Evolutionary conservation across 306 rosid genomes (phyloP).

Genomic region (Vigna trinervia): DNA sequence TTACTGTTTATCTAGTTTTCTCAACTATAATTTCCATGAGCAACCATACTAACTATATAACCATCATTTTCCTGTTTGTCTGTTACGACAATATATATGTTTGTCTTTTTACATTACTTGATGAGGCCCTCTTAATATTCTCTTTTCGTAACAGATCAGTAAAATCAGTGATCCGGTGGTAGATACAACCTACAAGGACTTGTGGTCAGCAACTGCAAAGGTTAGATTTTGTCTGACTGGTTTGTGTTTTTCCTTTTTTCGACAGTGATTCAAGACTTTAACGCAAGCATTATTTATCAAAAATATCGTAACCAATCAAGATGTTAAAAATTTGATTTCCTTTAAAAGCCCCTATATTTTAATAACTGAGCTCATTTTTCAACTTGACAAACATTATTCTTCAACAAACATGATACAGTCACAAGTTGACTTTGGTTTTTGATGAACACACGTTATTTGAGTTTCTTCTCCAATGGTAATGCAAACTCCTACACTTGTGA

Average conservation of each 20-base stretch:
- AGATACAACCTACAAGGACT: conserved; percentile 81
- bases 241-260: conserved; percentile 11
- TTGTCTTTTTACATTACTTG: conserved; percentile 1
- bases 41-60: not conserved
- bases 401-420: conserved; percentile 11
- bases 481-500: conserved; percentile 30
- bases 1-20: conserved; percentile 6
- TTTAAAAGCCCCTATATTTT: conserved; percentile 28
- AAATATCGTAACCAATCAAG: conserved; percentile 1
- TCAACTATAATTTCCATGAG: conserved; percentile 11
- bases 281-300: not conserved
- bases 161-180: conserved; percentile 77
- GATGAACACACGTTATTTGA: not conserved
- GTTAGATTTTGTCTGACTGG: conserved; percentile 50
- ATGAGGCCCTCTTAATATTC: not conserved
- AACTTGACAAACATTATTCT: not conserved
- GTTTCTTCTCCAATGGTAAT: conserved; percentile 22
- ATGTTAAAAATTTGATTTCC: conserved; percentile 16
- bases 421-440: conserved; percentile 10
- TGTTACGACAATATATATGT: not conserved
- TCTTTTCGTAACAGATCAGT: conserved; percentile 52
- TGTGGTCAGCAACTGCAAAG: conserved; percentile 94
- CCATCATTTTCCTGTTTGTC: conserved; percentile 7
- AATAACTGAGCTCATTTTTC: conserved; percentile 24
- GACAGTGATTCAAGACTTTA: not conserved